Evolutionary conservation across 441 rosid genomes (phyloP), one percentile per base, ranked within the genome.

Genomic region (Gossypium lobatum): DNA sequence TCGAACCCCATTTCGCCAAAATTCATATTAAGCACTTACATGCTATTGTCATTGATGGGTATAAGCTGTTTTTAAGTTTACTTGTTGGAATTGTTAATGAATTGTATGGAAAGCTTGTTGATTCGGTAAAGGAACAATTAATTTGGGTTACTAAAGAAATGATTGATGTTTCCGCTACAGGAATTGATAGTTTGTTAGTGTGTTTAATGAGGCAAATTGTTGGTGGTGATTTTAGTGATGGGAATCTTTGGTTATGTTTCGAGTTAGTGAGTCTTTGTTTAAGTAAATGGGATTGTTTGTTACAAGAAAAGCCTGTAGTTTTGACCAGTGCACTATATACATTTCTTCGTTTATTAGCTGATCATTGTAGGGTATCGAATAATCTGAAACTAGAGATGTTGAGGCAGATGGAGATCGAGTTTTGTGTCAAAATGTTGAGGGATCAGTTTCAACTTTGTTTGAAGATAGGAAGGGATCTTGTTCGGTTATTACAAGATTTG

Each of bases 371-470:
- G 80, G 64, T 81, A 3, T 58, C 58, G 1, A 72, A 74, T 55
- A 53, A 75, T 50, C 75, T 11, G 1, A 86, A 83, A 10, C 17
- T 93, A 1, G 92, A 84, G 20, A 58, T 70, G 3, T 77, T 93
- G 78, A 91, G 79, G 85, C 45, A 31, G 7, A 34, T 90, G 72
- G 99, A 93, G 85, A 85, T 88, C 17, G 85, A 73, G 16, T 90
- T 91, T 81, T 93, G 98, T 80, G 76, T 89, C n/a, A 93, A 82
- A 82, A 86, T 95, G 95, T 82, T 91, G 81, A 93, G 88, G 74
- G 91, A 84, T 80, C 86, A 90, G 64, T 73, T 89, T 72, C 77
- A 71, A 76, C 80, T 88, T 77, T 80, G 91, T 77, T 78, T 89
- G 79, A 86, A 85, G 80, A 82, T 90, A 4, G 99, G 98, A 61